Base-by-base conservation (phyloP, 148 eudicot species). In the Rhododendron molle region DNA sequence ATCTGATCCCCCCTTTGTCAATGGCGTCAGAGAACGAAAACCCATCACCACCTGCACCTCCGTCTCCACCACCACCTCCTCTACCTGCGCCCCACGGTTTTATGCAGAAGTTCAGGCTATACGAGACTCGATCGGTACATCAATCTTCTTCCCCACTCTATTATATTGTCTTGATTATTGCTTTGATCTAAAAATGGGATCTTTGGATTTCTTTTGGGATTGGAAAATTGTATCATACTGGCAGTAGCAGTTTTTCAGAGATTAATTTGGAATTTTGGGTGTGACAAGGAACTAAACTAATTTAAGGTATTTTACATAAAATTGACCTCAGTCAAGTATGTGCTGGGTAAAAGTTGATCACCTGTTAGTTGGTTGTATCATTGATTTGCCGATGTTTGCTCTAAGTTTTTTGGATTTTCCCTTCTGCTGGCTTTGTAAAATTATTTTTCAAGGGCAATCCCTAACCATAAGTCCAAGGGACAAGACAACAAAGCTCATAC, bases 31-130 rank as follows among this genome's bases (percentile, higher is more conserved):
- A 88, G 83, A 89, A 89, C 73, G 90, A 85, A 60, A 72, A 72
- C 73, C 54, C 73, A 3, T 56, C 79, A 6, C 80, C 69, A 9
- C 76, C 49, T 40, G 43, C 60, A 34, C 86, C 87, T n/a, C 89
- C 87, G 47, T 89, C 88, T 81, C 72, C 81, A 10, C 56, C 56
- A 52, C 3, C 56, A 15, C 62, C 62, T 18, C 18, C 74, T 28
- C 2, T 14, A 14, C 76, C 76, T 71, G 40, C 38, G 83, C 87
- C 74, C 16, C 47, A 89, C 26, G 90, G 90, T 21, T 87, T 87
- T 84, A 94, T 96, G 93, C 95, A 96, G 88, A 92, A 94, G 85
- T 96, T 94, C 90, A 89, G 96, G 87, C 96, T 96, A 74, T 96
- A 94, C 67, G 91, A 96, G 86, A 94, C 98, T 90, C 92, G 73